Evolutionary conservation across 331 rosid genomes (phyloP).

Genomic region (Spiraea crenata): DNA sequence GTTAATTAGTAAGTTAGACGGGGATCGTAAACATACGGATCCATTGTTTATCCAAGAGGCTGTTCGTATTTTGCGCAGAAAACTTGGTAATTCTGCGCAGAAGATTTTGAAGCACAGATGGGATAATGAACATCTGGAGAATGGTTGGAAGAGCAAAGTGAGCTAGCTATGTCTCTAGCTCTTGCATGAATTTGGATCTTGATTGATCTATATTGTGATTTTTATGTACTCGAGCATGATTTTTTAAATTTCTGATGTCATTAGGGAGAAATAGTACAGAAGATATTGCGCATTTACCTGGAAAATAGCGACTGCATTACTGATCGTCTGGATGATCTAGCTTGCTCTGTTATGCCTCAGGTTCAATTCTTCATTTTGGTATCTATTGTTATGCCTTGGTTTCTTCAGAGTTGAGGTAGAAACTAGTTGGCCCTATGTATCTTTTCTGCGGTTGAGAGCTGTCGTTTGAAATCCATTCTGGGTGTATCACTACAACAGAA

Average conservation of each 20-base stretch:
- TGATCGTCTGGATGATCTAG: constrained; percentile 31
- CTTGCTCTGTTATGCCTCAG: constrained; percentile 33
- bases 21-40: constrained; percentile 19
- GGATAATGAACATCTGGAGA: constrained; percentile 29
- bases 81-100: constrained; percentile 35
- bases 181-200: neutral
- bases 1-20: constrained; percentile 26
- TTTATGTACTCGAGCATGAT: neutral
- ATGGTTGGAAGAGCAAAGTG: constrained; percentile 34
- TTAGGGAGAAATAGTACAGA: constrained; percentile 41
- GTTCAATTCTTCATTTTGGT: constrained; percentile 1
- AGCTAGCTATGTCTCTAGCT: constrained; percentile 9
- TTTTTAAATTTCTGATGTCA: constrained; percentile 9
- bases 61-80: constrained; percentile 27
- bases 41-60: constrained; percentile 21
- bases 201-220: constrained; percentile 4
- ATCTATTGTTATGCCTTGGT: neutral
- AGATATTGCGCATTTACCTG: constrained; percentile 37
- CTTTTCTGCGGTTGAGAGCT: neutral
- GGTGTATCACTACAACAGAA: constrained; percentile 1
- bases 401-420: neutral
- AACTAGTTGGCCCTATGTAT: neutral
- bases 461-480: neutral
- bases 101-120: constrained; percentile 35
- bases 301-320: constrained; percentile 34